Base-by-base conservation (phyloP, 2,329 filamentous ascomycete species). In the Phymatotrichopsis omnivora region DNA sequence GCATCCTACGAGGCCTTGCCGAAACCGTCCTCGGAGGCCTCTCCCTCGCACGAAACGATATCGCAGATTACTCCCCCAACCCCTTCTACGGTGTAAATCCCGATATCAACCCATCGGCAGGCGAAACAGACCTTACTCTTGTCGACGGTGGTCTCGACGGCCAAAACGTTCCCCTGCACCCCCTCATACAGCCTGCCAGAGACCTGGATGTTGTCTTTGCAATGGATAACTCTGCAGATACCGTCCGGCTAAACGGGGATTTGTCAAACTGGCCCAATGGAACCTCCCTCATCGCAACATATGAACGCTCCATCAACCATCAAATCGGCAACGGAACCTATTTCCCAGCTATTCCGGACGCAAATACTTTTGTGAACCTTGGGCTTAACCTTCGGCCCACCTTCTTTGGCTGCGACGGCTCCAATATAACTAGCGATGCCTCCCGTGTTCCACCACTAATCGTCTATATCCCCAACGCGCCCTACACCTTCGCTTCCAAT, bases 401-500 rank as follows among this genome's bases (percentile, higher is more conserved):
- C 1, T 87, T 91, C 69, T 91, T 91, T 60, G 84, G 84, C 33
- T 91, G 84, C 64, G 67, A 85, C 60, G 68, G 69, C 27, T 67
- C 67, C 40, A 85, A 86, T 63, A 69, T 75, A 37, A 77, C 76
- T 0, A 28, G 38, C 7, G 41, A 44, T 10, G 27, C 37, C 14
- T 53, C 61, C 3, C 55, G 55, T 3, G 52, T 61, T 1, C 65
- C 73, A 0, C 85, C 86, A 0, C 65, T 94, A 1, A 68, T 94
- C 52, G 83, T 94, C 53, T 98, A 98, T 67, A 63, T 96, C 34
- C 85, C 91, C 47, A 93, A 91, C 61, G 72, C 79, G 17, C 87
- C 86, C 1, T 94, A 93, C 65, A 73, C 79, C 35, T 75, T 74
- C 60, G 65, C 71, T 54, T 82, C 79, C 63, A 96, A 96, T 67